phyloP scores from a whole-genome alignment of 192 early-diverging fungal genomes.

The Chytriomyces confervae region DNA sequence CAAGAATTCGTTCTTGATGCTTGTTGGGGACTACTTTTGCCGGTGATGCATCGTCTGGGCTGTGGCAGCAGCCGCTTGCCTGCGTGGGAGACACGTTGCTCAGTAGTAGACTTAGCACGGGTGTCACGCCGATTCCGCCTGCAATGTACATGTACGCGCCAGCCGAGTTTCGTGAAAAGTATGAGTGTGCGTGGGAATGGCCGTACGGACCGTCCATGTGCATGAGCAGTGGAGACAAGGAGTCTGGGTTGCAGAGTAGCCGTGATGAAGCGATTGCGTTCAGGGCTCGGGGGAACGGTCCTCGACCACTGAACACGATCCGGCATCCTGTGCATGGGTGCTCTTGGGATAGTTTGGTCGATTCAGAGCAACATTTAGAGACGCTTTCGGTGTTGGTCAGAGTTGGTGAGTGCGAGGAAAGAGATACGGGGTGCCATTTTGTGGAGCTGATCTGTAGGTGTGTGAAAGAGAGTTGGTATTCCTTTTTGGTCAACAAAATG shows the following conservation, averaged over 20 bases:
- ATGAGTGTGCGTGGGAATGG: not conserved
- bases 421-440: constrained; percentile 29
- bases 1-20: not conserved
- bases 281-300: constrained; percentile 11
- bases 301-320: constrained; percentile 7
- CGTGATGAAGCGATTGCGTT: constrained; percentile 16
- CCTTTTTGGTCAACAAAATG: constrained; percentile 3
- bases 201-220: constrained; percentile 28
- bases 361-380: not conserved
- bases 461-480: not conserved
- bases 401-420: not conserved
- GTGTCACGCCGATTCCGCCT: constrained; percentile 26
- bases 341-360: not conserved
- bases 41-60: not conserved
- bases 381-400: not conserved
- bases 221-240: not conserved
- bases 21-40: not conserved
- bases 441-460: not conserved
- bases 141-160: constrained; percentile 3
- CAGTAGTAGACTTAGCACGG: constrained; percentile 8
- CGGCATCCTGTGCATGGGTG: not conserved
- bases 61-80: not conserved
- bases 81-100: not conserved
- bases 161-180: not conserved
- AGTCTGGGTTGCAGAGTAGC: not conserved